Percentiles rank a stretch among this genome's conserved stretches.
phyloP scores from a whole-genome alignment of 2,329 filamentous ascomycete species.

The Thermothelomyces thermophilus region DNA sequence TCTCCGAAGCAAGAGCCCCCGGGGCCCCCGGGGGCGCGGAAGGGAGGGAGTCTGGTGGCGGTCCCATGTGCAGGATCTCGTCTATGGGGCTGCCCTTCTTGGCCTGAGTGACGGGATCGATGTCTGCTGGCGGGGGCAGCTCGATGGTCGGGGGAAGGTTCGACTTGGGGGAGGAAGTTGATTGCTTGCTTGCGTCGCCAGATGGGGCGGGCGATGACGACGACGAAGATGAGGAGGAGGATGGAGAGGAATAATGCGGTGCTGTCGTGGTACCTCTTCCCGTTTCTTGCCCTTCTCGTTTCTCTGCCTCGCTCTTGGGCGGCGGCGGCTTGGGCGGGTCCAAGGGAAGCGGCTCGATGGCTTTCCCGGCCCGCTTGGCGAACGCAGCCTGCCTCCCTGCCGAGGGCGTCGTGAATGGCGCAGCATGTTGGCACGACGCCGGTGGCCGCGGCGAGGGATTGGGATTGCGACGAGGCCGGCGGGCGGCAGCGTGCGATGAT shows the following conservation, averaged over 20 bases:
- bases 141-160: slow-evolving; percentile 23
- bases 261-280: background rate
- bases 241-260: background rate
- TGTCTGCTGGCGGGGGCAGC: slow-evolving; percentile 21
- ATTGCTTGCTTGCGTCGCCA: background rate
- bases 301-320: background rate
- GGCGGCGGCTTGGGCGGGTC: background rate
- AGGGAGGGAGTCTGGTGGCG: slow-evolving; percentile 22
- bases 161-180: slow-evolving; percentile 14
- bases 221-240: background rate
- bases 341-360: slow-evolving; percentile 45
- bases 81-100: slow-evolving; percentile 44
- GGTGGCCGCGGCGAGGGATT: slow-evolving; percentile 16
- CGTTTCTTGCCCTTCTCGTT: background rate
- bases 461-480: slow-evolving; percentile 11
- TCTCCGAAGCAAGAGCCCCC: background rate
- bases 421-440: slow-evolving; percentile 25
- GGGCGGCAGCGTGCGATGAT: slow-evolving; percentile 32
- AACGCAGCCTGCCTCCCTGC: slow-evolving; percentile 39
- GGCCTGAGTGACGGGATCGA: slow-evolving; percentile 22
- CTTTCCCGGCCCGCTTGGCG: slow-evolving; percentile 53
- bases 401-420: slow-evolving; percentile 34
- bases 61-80: slow-evolving; percentile 39
- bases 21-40: background rate
- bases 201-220: background rate